A percentile compares a stretch with the other conserved stretches of the same genome.
Conservation (phyloP, 345 rosid genomes). For the Kernera saxatilis region DNA sequence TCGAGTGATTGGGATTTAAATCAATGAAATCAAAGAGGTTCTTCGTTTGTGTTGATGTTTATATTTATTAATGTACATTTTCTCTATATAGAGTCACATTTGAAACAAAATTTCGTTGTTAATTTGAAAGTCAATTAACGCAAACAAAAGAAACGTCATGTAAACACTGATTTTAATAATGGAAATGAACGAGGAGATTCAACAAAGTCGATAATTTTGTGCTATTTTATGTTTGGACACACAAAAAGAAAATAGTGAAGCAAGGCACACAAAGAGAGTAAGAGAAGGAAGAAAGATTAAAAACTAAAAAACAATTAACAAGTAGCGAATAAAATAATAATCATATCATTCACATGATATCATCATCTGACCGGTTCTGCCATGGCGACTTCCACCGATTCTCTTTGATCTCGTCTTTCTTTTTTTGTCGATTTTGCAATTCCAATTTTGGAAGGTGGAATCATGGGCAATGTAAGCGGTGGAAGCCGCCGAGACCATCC, state of each 20-base stretch:
- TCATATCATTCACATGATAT: no score
- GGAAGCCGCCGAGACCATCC: slow-evolving; percentile 32
- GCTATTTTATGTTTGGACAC: no score
- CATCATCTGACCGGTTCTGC: background rate
- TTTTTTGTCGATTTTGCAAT: background rate
- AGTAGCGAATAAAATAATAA: background rate
- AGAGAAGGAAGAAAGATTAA: background rate
- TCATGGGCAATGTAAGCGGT: slow-evolving; percentile 17
- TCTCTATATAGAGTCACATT: no score
- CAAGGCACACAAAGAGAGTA: background rate
- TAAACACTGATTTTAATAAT: no score
- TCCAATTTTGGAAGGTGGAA: background rate
- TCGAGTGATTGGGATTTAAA: background rate
- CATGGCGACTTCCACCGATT: background rate
- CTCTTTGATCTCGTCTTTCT: background rate
- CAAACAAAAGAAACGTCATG: no score
- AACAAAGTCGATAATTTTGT: no score
- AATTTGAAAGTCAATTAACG: no score
- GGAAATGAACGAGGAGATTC: background rate
- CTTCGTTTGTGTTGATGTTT: background rate
- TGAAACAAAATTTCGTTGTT: no score
- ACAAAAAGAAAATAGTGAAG: background rate
- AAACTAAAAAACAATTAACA: background rate
- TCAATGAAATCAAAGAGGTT: slow-evolving; percentile 8
- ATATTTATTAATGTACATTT: no score